Conservation (phyloP, 2,329 filamentous ascomycete genomes). For the Amesomyces nigricolor region DNA sequence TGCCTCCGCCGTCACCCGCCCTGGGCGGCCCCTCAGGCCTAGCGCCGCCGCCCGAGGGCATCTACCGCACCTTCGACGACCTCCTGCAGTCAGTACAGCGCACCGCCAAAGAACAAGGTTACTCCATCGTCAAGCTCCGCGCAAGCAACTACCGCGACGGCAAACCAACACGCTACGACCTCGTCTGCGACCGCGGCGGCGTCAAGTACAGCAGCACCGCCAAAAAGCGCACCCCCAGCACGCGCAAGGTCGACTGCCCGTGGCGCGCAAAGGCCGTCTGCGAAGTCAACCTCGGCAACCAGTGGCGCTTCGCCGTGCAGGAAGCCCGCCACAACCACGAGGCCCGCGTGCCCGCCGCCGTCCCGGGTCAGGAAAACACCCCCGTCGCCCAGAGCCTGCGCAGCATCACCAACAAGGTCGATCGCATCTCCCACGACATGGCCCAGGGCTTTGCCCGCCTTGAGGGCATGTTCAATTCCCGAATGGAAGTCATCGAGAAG, state of each 20-base stretch:
- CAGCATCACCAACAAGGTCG: conserved; percentile 54
- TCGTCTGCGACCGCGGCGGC: conserved; percentile 58
- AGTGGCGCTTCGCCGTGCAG: conserved; percentile 59
- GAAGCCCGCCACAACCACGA: conserved; percentile 58
- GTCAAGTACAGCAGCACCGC: conserved; percentile 61
- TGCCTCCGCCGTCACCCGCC: conserved; percentile 44
- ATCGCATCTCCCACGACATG: conserved; percentile 53
- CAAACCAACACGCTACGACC: conserved; percentile 57
- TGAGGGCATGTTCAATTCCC: conserved; percentile 47
- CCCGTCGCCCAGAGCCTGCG: conserved; percentile 53
- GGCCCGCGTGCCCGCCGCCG: conserved; percentile 48
- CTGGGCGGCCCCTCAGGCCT: conserved; percentile 32
- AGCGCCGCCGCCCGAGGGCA: conserved; percentile 53
- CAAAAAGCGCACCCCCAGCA: conserved; percentile 59
- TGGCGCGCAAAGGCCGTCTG: conserved; percentile 60
- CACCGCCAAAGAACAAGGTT: conserved; percentile 57
- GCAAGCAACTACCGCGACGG: conserved; percentile 59
- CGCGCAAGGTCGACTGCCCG: conserved; percentile 58
- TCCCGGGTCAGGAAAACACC: conserved; percentile 52
- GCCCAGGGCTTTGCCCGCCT: conserved; percentile 47
- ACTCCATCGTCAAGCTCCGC: conserved; percentile 57
- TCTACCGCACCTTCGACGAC: conserved; percentile 55
- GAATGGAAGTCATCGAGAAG: conserved; percentile 49
- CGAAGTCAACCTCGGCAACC: conserved; percentile 56
- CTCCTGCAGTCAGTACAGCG: conserved; percentile 53